Percentiles rank a stretch among this genome's conserved stretches.
Evolutionary conservation across 139 green algal species (phyloP).

Genomic region (Chlamydomonas sp.): DNA sequence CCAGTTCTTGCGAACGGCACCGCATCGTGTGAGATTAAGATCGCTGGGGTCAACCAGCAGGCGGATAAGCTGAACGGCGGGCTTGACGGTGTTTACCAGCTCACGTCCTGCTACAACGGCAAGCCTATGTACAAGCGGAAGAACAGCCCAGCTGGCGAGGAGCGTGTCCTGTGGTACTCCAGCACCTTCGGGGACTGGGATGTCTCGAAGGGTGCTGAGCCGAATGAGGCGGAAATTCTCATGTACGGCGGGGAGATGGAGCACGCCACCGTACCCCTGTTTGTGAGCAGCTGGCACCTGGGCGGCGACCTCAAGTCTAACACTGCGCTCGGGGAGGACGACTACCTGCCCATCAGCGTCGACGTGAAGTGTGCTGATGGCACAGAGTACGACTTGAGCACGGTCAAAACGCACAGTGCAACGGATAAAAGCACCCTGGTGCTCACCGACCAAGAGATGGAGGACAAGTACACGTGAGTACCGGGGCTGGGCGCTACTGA

Average conservation of each 20-base stretch:
- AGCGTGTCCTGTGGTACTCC: conserved; percentile 65
- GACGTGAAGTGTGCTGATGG: conserved; percentile 59
- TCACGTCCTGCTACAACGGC: conserved; percentile 63
- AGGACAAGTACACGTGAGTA: conserved; percentile 55
- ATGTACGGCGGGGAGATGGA: conserved; percentile 71
- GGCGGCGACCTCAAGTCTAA: conserved; percentile 51
- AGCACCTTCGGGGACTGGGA: conserved; percentile 68
- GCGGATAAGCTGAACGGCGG: conserved; percentile 49
- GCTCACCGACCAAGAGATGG: conserved; percentile 63
- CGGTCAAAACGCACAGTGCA: conserved; percentile 7
- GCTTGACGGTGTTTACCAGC: conserved; percentile 67
- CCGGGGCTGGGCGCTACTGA: too few relatives aligned
- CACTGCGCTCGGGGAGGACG: conserved; percentile 42
- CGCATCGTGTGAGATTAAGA: conserved; percentile 52
- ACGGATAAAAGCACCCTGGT: conserved; percentile 27
- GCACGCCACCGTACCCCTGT: conserved; percentile 58
- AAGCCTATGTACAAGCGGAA: conserved; percentile 67
- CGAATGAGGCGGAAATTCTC: conserved; percentile 66
- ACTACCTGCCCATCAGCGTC: conserved; percentile 53
- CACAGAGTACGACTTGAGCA: conserved; percentile 39
- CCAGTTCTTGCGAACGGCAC: conserved; percentile 48
- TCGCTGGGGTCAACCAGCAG: conserved; percentile 48
- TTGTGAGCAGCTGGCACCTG: conserved; percentile 65
- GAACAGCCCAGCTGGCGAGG: conserved; percentile 51
- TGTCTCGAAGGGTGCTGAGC: conserved; percentile 53